A percentile compares a stretch with the other conserved stretches of the same genome.
Conservation (phyloP, 2,329 filamentous ascomycete species). For the Ophiostoma tasmaniense region DNA sequence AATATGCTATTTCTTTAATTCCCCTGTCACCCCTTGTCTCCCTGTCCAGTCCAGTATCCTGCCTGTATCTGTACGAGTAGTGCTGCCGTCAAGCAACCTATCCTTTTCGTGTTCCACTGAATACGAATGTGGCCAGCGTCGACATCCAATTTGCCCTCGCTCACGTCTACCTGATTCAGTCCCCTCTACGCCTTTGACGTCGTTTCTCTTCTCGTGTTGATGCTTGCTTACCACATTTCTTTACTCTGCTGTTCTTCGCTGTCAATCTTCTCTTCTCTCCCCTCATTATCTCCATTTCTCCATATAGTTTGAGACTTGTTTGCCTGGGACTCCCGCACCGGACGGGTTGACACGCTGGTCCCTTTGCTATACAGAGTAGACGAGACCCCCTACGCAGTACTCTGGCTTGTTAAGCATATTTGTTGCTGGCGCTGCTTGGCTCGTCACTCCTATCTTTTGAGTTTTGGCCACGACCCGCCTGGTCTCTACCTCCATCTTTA, state of each 20-base stretch:
- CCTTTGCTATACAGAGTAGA: background rate
- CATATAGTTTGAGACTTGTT: background rate
- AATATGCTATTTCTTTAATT: slow-evolving; percentile 8
- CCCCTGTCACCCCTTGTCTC: background rate
- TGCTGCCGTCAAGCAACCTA: slow-evolving; percentile 5
- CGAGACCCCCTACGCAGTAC: background rate
- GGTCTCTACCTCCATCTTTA: background rate
- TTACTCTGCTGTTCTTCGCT: too few species aligned
- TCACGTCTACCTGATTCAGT: background rate
- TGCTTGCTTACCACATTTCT: too few species aligned
- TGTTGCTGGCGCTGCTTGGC: background rate
- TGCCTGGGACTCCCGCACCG: slow-evolving; percentile 2
- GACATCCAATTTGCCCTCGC: slow-evolving; percentile 14
- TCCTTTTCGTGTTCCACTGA: slow-evolving; percentile 16
- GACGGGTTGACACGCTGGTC: slow-evolving; percentile 4
- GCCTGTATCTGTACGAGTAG: too few species aligned
- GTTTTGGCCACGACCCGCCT: background rate
- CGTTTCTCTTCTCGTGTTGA: background rate
- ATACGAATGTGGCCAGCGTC: slow-evolving; percentile 11
- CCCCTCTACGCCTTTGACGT: slow-evolving; percentile 5
- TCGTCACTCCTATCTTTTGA: background rate
- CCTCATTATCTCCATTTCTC: slow-evolving; percentile 2
- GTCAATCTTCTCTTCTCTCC: background rate
- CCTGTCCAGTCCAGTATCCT: background rate
- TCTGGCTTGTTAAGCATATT: background rate